Base-by-base conservation (phyloP, 192 early-diverging fungal species). In the Endogone sp. region DNA sequence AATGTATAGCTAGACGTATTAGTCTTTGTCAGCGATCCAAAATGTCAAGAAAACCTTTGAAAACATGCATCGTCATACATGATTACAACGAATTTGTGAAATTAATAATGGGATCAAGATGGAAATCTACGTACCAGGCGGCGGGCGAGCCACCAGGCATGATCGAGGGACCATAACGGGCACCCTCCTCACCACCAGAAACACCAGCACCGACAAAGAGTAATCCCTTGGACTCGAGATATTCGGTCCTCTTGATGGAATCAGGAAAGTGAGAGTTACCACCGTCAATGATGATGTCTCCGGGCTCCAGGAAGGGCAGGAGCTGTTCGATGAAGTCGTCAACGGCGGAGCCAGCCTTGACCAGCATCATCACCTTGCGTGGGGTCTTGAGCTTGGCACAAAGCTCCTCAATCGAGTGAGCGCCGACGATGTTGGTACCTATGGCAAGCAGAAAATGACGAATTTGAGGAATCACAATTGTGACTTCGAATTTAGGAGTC, bases 191-290 rank as follows among this genome's bases (percentile, higher is more conserved):
- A 82, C 97, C 97, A 75, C 97, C 97, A 71, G 97, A 98, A 54
- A 99, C 97, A 87, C 97, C 97, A 73, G 89, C 89, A 55, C 97
- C 97, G 37, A 99, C 92, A 85, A 96, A 99, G 66, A 95, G 81
- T 75, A 97, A 85, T 68, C 93, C 94, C 85, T 96, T 95, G 70
- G 81, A 83, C 73, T 93, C 90, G 72, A 97, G 83, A 30, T 96
- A 84, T 81, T 95, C 93, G 78, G 85, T 83, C 70, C 97, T 90
- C 63, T 95, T 92, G 71, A 95, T 91, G 67, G 92, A 89, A 77
- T 99, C 97, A 63, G 95, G 94, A 86, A 91, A 99, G 90, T 99
- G 95, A 60, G 95, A 97, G 90, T 99, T 99, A 68, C 97, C 97
- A 74, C 97, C 97, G 77, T 99, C 97, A 74, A 99, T 97, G 74